These are phyloP conservation scores for Lichtheimia ramosa DNA, from an alignment of 371 early-diverging fungal species.

Conservation along the genomic window DNA sequence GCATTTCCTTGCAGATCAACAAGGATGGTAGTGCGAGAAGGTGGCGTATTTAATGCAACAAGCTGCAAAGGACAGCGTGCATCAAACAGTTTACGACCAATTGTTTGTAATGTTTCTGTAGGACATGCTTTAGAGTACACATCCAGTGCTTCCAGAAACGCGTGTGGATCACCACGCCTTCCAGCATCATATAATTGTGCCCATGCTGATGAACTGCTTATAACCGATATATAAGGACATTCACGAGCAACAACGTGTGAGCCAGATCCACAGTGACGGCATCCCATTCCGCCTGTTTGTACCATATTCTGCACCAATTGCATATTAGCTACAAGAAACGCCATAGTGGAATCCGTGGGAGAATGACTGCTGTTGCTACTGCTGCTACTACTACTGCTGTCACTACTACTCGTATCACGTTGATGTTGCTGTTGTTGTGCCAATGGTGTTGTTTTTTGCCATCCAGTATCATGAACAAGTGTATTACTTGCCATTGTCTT, in stretches of 20 bases:
- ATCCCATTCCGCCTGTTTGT: constrained; percentile 15
- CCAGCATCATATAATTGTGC: constrained; percentile 3
- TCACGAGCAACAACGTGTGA: constrained; percentile 8
- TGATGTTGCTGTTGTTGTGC: background rate
- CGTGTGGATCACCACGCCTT: background rate
- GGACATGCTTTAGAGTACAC: constrained; percentile 17
- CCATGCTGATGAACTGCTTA: constrained; percentile 13
- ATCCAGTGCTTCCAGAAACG: constrained; percentile 13
- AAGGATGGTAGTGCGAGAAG: constrained; percentile 10
- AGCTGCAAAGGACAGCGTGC: constrained; percentile 9
- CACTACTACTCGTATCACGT: background rate
- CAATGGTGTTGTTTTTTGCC: background rate
- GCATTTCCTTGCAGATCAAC: constrained; percentile 15
- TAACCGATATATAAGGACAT: constrained; percentile 13
- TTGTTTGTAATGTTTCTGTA: constrained; percentile 10
- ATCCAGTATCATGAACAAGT: background rate
- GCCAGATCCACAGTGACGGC: constrained; percentile 17
- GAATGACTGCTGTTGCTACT: background rate
- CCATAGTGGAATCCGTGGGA: constrained; percentile 3
- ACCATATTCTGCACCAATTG: constrained; percentile 17
- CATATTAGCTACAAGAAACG: constrained; percentile 9
- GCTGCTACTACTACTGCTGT: background rate
- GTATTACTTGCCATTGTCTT: background rate
- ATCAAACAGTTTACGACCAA: constrained; percentile 8
- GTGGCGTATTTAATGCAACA: constrained; percentile 8